Evolutionary conservation across 192 early-diverging fungal genomes (phyloP), one percentile per base, ranked within the genome.

Genomic region (Rhizophagus prolifer): DNA sequence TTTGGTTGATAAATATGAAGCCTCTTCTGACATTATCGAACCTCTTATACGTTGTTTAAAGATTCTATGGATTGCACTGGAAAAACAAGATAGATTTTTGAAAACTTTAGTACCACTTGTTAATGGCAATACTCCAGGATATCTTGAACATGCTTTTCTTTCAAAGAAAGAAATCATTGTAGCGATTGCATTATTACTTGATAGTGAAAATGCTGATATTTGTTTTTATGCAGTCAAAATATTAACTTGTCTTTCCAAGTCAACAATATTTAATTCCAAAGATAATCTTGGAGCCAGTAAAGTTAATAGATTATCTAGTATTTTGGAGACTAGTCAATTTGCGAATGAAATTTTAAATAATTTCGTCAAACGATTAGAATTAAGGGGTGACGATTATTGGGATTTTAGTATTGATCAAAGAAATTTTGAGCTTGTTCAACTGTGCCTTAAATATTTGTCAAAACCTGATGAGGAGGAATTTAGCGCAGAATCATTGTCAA

Each of bases 61-160:
- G 54, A 91, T 95, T 63, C 60, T 94, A 69, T 84, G 85, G 31
- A 86, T 89, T 30, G 82, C 91, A 9, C 81, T 96, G 72, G 85
- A 91, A 30, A 79, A 92, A n/a, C 95, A 99, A 82, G 85, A 89
- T 44, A 76, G 84, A 8, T 91, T 99, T 58, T 82, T 93, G 66
- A 88, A 91, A 66, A 78, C 88, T 25, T 75, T 94, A 21, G 78
- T 90, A 1, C 92, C 91, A 9, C 72, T 85, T 21, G 75, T 95
- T 13, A 75, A 86, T 41, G 86, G 86, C 34, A 75, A 50, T 34
- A 47, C 74, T 12, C 46, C 62, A 19, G 75, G 75, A 2, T 86
- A 92, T 26, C 82, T 98, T 36, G 95, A 98, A 75, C 87, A 94
- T 75, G 88, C 93, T 34, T 84, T 99, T 23, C 81, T 94, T 1